Evolutionary conservation across 2,329 filamentous ascomycete species (phyloP), one percentile per base, ranked within the genome.

Genomic region (Colletotrichum siamense): DNA sequence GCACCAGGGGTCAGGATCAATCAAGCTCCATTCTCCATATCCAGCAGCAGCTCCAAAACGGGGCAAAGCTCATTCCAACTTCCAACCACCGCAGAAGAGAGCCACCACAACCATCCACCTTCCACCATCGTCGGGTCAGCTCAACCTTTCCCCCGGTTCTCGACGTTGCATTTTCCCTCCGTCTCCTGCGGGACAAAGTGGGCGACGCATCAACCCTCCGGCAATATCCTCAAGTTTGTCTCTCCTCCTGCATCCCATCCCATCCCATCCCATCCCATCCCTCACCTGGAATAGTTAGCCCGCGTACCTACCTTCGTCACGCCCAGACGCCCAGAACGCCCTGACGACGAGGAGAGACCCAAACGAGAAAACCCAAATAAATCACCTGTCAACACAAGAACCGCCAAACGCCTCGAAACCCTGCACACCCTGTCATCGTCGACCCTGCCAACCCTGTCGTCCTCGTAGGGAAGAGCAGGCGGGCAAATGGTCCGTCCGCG

Each of bases 401-500:
- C 34, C 22, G 34, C 34, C 62, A 28, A 65, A 65, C 36, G 28
- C 62, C 16, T 13, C 8, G 34, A 57, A 32, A n/a, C 65, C 49
- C 49, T 68, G 34, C 34, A 49, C 62, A 65, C 57, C 22, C 22
- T 65, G 62, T 34, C 36, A 62, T 59, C 73, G 57, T 52, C 36
- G 57, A 24, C 62, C 34, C n/a, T 65, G 62, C 16, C 36, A 66
- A 49, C 73, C 57, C 34, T 32, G 52, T 39, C 55, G 18, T 72
- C 44, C 73, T 73, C 22, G 57, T 55, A 62, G 22, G 61, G 69
- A 76, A 22, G 24, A 39, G 52, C 15, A 69, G 24, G 57, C 69
- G 64, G 73, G 55, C 57, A 28, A 76, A 69, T 76, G 73, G 69
- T 69, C 73, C 73, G 64, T 70, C 73, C 63, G 73, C 57, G 73